A percentile compares a stretch with the other conserved stretches of the same genome.
Conservation (phyloP, 2,329 filamentous ascomycete genomes). For the Trichophyton rubrum region DNA sequence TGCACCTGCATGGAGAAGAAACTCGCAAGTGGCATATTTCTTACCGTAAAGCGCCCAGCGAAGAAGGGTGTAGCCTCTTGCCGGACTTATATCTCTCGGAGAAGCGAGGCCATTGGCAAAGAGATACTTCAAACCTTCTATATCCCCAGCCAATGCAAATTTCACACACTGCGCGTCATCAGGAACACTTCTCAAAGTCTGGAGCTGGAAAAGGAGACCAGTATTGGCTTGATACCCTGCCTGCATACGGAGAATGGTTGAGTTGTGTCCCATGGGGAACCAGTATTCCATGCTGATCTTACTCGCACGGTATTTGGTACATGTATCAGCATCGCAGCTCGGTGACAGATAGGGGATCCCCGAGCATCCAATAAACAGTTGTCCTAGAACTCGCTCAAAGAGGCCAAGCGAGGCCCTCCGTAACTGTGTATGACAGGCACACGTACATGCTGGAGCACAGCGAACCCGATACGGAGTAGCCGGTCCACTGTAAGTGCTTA, state of each 20-base stretch:
- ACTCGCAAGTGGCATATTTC: conserved; percentile 21
- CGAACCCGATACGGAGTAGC: neutral
- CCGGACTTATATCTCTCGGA: conserved; percentile 22
- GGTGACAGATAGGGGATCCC: conserved; percentile 19
- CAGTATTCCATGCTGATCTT: conserved; percentile 23
- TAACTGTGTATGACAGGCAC: conserved; percentile 15
- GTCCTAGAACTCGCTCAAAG: conserved; percentile 17
- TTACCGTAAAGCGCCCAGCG: conserved; percentile 24
- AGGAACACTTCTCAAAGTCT: conserved; percentile 20
- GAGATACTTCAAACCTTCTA: conserved; percentile 21
- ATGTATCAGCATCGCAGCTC: conserved; percentile 17
- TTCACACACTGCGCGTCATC: conserved; percentile 22
- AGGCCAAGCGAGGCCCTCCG: conserved; percentile 15
- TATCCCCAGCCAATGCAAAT: conserved; percentile 21
- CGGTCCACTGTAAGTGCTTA: neutral
- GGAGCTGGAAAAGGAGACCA: conserved; percentile 17
- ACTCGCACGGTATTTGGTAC: conserved; percentile 14
- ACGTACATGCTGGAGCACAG: conserved; percentile 15
- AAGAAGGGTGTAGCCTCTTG: conserved; percentile 23
- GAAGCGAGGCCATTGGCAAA: conserved; percentile 22
- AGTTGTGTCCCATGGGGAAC: conserved; percentile 23
- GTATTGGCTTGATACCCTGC: conserved; percentile 14
- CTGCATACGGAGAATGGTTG: conserved; percentile 20
- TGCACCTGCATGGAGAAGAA: conserved; percentile 21
- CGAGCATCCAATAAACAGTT: conserved; percentile 20